Evolutionary conservation across 768 basidiomycete genomes (phyloP).

Genomic region (Hysterangium stoloniferum): DNA sequence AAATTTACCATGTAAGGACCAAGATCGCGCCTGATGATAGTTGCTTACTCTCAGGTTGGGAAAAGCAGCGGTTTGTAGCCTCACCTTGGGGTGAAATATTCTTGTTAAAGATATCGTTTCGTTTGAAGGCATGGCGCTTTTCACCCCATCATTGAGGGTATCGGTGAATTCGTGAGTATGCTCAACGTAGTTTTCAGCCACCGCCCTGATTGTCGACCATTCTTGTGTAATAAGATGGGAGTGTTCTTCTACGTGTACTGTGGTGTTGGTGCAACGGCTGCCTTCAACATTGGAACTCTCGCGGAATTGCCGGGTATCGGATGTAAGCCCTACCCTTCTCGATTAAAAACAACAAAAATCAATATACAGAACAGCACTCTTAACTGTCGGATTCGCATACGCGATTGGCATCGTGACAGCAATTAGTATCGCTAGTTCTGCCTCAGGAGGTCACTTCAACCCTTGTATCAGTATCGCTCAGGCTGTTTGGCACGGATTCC

Average conservation of each 20-base stretch:
- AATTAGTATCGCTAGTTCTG: slow-evolving; percentile 39
- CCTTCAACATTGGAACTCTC: slow-evolving; percentile 41
- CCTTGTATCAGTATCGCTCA: slow-evolving; percentile 33
- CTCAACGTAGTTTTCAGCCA: not conserved
- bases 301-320: slow-evolving; percentile 34
- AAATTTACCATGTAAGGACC: not conserved
- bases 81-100: too few relatives aligned
- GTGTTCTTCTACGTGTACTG: slow-evolving; percentile 54
- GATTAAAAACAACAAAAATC: too few relatives aligned
- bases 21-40: too few relatives aligned
- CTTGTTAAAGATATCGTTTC: not conserved
- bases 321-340: slow-evolving; percentile 44
- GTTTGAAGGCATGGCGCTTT: slow-evolving; percentile 25
- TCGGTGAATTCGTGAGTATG: slow-evolving; percentile 49
- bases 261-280: slow-evolving; percentile 50
- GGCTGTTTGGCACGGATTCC: slow-evolving; percentile 21
- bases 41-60: slow-evolving; percentile 7
- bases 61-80: not conserved
- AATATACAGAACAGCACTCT: slow-evolving; percentile 34
- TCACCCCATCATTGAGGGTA: slow-evolving; percentile 49
- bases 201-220: not conserved
- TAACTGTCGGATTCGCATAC: slow-evolving; percentile 53
- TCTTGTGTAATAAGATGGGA: slow-evolving; percentile 34
- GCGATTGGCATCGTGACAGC: slow-evolving; percentile 54
- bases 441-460: slow-evolving; percentile 60